phyloP scores from a whole-genome alignment of 140 eudicot genomes.

The Flaveria floridana region DNA sequence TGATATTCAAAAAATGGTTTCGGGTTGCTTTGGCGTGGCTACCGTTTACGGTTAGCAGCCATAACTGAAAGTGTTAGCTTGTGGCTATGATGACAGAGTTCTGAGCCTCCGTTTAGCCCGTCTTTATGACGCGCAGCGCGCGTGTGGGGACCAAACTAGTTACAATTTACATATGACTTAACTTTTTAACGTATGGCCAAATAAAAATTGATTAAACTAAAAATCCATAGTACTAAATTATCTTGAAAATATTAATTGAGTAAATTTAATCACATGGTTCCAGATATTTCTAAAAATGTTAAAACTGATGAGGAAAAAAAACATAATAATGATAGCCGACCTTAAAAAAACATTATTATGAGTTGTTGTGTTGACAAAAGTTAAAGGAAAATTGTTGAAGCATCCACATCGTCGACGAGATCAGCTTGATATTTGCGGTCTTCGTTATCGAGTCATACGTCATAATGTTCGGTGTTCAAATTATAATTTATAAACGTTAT shows the following conservation, averaged over 20 bases:
- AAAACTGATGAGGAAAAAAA: not conserved
- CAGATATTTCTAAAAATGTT: not conserved
- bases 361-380: conserved; percentile 16
- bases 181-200: not conserved
- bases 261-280: not conserved
- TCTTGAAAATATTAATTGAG: not conserved
- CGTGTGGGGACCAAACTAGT: no score
- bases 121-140: no score
- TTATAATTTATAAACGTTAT: not conserved
- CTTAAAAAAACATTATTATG: not conserved
- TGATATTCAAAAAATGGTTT: no score
- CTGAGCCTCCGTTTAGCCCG: no score
- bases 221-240: not conserved
- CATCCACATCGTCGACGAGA: conserved; percentile 28
- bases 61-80: no score
- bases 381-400: conserved; percentile 21
- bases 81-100: no score
- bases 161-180: not conserved
- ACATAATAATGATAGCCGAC: not conserved
- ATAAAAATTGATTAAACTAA: not conserved
- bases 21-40: no score
- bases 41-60: no score
- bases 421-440: conserved; percentile 21
- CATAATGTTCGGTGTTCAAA: conserved; percentile 2
- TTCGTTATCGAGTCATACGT: not conserved